Conservation (phyloP, 1,139 yeast genomes). For the Saccharomyces pastorianus region DNA sequence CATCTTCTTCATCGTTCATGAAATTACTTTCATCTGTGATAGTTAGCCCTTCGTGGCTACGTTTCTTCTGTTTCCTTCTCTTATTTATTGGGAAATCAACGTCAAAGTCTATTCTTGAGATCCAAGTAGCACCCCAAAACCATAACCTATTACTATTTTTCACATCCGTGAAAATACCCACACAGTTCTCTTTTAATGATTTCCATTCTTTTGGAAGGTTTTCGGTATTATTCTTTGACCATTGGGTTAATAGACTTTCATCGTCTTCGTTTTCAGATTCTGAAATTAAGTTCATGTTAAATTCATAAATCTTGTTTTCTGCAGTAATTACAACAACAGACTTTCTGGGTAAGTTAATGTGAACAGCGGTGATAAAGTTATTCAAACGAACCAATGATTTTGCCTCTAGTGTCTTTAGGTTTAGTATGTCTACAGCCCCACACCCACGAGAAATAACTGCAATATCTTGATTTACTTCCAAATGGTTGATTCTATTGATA, state of each 20-base stretch:
- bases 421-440: conserved; percentile 57
- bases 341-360: conserved; percentile 41
- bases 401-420: conserved; percentile 25
- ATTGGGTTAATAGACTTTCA: conserved; percentile 46
- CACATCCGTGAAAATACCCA: conserved; percentile 52
- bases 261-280: conserved; percentile 6
- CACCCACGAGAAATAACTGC: conserved; percentile 54
- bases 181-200: conserved; percentile 57
- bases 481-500: conserved; percentile 41
- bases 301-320: conserved; percentile 70
- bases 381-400: conserved; percentile 44
- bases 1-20: conserved; percentile 28
- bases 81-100: conserved; percentile 45
- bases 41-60: conserved; percentile 56
- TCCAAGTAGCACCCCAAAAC: conserved; percentile 87
- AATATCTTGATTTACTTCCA: conserved; percentile 39
- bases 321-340: conserved; percentile 61
- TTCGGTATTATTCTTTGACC: conserved; percentile 78
- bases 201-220: conserved; percentile 60
- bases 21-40: conserved; percentile 35
- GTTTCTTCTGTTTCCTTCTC: conserved; percentile 42
- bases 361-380: conserved; percentile 52
- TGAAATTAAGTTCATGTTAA: conserved; percentile 25
- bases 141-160: conserved; percentile 45
- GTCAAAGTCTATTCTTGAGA: conserved; percentile 62